Evolutionary conservation across 164 flowering plant species (phyloP), one percentile per base, ranked within the genome.

Genomic region (Sedum album): DNA sequence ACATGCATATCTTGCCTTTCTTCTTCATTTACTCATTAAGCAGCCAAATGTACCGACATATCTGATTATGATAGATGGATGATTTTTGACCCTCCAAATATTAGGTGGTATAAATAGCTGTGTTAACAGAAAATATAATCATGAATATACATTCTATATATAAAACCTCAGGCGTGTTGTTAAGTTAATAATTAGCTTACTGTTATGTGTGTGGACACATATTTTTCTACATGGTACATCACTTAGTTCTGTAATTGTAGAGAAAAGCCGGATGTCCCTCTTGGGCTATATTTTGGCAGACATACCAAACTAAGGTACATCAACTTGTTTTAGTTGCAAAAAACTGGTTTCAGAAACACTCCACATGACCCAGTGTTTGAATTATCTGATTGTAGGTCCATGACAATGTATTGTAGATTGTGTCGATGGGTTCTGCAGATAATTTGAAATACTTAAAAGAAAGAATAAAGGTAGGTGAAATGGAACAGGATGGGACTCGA

Each of bases 291-390:
- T 57, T 57, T 57, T 57, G 33, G 62, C 62, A 26, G 62, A 57
- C 62, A 57, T 25, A 55, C 61, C 61, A 6, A 57, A 57, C 31
- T 28, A 57, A 57, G 30, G 15, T 55, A 26, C 61, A 25, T 26
- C 61, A 25, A 21, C 31, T 55, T 55, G 61, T 55, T 55, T 55
- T 55, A 55, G 31, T 55, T 25, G 17, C 31, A 55, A 5, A 55
- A 55, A 55, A 55, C n/a, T n/a, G 7, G 61, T 55, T 6, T 25
- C 61, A 55, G 31, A 55, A 55, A 55, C 61, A 55, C 31, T 15
- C 61, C 31, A 55, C 26, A 55, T 55, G 61, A 55, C 8, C 61
- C 5, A n/a, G 61, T 55, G 61, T 55, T 55, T 55, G 61, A 55
- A 13, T 55, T 25, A 55, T 55, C 61, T 26, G 61, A 11, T 2